phyloP scores from a whole-genome alignment of 1,139 yeast species.

The Eremothecium gossypii region DNA sequence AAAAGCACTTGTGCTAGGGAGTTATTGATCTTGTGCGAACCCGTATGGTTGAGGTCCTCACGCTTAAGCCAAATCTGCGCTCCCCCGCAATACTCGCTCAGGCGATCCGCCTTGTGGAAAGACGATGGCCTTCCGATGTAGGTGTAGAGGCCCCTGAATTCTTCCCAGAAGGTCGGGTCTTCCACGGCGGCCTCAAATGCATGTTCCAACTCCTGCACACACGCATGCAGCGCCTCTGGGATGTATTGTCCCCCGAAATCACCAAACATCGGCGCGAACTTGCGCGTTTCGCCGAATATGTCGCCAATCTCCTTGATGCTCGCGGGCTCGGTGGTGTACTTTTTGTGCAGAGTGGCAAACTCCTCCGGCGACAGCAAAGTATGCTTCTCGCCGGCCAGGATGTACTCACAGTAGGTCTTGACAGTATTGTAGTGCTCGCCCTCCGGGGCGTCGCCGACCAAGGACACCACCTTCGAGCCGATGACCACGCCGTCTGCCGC shows the following conservation, averaged over 20 bases:
- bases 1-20: constrained; percentile 90
- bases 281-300: constrained; percentile 46
- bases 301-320: constrained; percentile 13
- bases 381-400: constrained; percentile 53
- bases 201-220: constrained; percentile 77
- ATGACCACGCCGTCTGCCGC: constrained; percentile 91
- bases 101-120: constrained; percentile 81
- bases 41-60: constrained; percentile 96
- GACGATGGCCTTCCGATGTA: constrained; percentile 97
- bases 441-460: constrained; percentile 53
- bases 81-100: constrained; percentile 87
- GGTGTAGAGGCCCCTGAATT: constrained; percentile 68
- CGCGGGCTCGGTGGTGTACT: constrained; percentile 5
- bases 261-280: constrained; percentile 73
- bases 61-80: constrained; percentile 97
- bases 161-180: constrained; percentile 89
- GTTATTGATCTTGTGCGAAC: constrained; percentile 94
- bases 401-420: constrained; percentile 54
- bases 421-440: constrained; percentile 56
- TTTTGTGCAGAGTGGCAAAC: constrained; percentile 16
- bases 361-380: constrained; percentile 23
- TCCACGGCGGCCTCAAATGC: constrained; percentile 84
- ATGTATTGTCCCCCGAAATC: constrained; percentile 98
- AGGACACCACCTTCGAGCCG: constrained; percentile 74
- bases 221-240: constrained; percentile 90